Conservation (phyloP, 768 basidiomycete genomes). For the Russula brevipes region DNA sequence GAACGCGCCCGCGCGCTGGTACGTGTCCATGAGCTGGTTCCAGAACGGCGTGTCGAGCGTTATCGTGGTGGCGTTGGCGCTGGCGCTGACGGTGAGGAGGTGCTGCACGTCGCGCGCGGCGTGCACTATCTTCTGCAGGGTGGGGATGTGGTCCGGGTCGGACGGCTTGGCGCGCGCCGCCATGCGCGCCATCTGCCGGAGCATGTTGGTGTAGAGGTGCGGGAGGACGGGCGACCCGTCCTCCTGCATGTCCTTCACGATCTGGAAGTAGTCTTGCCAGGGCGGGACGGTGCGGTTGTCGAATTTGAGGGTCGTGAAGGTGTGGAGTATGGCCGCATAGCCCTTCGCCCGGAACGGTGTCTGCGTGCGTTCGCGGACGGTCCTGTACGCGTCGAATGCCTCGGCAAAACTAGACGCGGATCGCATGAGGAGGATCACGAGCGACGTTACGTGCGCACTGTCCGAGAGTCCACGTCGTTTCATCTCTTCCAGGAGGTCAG, state of each 20-base stretch:
- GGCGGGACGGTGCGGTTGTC: slow-evolving; percentile 31
- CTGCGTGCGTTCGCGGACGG: slow-evolving; percentile 31
- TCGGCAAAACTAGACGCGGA: slow-evolving; percentile 47
- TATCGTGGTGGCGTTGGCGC: slow-evolving; percentile 69
- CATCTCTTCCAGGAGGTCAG: slow-evolving; percentile 64
- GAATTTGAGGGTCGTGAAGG: slow-evolving; percentile 57
- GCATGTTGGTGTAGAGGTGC: slow-evolving; percentile 62
- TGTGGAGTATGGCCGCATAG: slow-evolving; percentile 58
- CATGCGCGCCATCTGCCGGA: slow-evolving; percentile 49
- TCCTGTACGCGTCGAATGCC: slow-evolving; percentile 59
- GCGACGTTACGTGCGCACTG: slow-evolving; percentile 43
- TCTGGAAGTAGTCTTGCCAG: slow-evolving; percentile 58
- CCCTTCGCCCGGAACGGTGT: slow-evolving; percentile 49
- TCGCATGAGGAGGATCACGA: slow-evolving; percentile 65
- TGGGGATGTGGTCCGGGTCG: slow-evolving; percentile 24
- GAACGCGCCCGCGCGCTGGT: slow-evolving; percentile 71
- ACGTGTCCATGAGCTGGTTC: slow-evolving; percentile 88
- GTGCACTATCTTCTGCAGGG: slow-evolving; percentile 37
- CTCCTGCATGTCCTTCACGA: slow-evolving; percentile 74
- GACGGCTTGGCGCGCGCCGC: slow-evolving; percentile 31
- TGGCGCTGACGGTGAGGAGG: slow-evolving; percentile 69
- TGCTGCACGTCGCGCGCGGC: slow-evolving; percentile 67
- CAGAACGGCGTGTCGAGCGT: slow-evolving; percentile 51
- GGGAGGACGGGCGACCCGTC: slow-evolving; percentile 53
- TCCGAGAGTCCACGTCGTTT: slow-evolving; percentile 44